A percentile compares a stretch with the other conserved stretches of the same genome.
Evolutionary conservation across 257 asterid species (phyloP).

Genomic region (Forsythia viridissima): DNA sequence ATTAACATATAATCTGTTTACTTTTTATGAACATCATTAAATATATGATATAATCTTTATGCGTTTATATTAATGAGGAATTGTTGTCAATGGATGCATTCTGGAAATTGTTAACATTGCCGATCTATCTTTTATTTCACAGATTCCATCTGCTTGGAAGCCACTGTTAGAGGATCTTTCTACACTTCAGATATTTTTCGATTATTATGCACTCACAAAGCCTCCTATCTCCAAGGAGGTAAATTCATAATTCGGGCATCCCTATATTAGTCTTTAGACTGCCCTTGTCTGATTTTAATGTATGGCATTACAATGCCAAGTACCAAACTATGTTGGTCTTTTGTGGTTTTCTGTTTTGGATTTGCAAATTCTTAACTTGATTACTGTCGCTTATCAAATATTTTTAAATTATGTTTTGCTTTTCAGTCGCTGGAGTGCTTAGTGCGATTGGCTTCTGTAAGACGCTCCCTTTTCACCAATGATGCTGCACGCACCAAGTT

Average conservation of each 20-base stretch:
- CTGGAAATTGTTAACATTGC: constrained; percentile 17
- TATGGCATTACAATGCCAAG: not conserved
- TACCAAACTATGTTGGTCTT: not conserved
- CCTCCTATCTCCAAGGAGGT: constrained; percentile 96
- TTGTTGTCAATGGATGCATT: constrained; percentile 16
- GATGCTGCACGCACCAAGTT: constrained; percentile 83
- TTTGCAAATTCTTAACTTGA: not conserved
- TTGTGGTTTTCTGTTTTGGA: not conserved
- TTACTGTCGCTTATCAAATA: not conserved
- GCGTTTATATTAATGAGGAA: not conserved
- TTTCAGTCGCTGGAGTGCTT: constrained; percentile 91
- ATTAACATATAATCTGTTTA: not conserved
- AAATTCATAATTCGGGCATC: constrained; percentile 22
- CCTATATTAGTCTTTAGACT: not conserved
- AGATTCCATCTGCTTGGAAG: constrained; percentile 95
- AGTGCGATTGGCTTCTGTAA: constrained; percentile 88
- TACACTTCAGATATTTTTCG: constrained; percentile 87
- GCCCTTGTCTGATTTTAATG: not conserved
- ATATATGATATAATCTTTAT: not conserved
- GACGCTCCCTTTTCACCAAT: constrained; percentile 90
- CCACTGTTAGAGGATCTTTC: constrained; percentile 72
- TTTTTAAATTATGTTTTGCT: not conserved
- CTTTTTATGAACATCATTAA: not conserved
- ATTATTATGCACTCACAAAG: constrained; percentile 77
- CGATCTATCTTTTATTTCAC: constrained; percentile 30